Conservation (phyloP, 2,329 filamentous ascomycete genomes). For the Clarireedia sp. region DNA sequence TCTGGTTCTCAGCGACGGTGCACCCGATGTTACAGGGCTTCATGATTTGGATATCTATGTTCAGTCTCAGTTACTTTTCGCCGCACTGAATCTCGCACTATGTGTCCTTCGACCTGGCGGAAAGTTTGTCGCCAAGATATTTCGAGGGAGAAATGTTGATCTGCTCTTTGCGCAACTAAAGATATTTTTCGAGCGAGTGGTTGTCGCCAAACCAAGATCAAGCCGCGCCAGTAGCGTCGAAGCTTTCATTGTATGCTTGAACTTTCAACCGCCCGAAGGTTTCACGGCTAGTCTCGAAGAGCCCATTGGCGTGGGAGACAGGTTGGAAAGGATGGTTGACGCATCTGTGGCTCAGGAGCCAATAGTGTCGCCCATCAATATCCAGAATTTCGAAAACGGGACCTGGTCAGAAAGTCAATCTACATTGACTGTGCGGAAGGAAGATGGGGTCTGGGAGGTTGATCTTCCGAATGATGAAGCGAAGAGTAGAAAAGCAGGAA, state of each 20-base stretch:
- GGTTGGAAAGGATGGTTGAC: slow-evolving; percentile 43
- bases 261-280: slow-evolving; percentile 71
- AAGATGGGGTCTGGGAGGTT: slow-evolving; percentile 23
- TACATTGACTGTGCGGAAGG: slow-evolving; percentile 7
- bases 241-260: slow-evolving; percentile 90
- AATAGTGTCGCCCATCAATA: slow-evolving; percentile 34
- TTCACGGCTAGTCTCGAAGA: slow-evolving; percentile 70
- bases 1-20: slow-evolving; percentile 89
- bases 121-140: slow-evolving; percentile 97
- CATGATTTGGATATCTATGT: slow-evolving; percentile 98
- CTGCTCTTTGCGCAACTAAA: slow-evolving; percentile 89
- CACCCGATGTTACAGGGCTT: slow-evolving; percentile 90
- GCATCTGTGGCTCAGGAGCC: slow-evolving; percentile 36
- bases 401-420: slow-evolving; percentile 33
- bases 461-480: slow-evolving; percentile 23
- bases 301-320: slow-evolving; percentile 59
- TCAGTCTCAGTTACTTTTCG: slow-evolving; percentile 89
- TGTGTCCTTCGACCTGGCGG: slow-evolving; percentile 89
- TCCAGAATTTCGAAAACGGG: slow-evolving; percentile 39
- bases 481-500: slow-evolving; percentile 40
- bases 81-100: slow-evolving; percentile 84
- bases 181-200: slow-evolving; percentile 78
- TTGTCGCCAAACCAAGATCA: slow-evolving; percentile 87
- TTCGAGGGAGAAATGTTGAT: slow-evolving; percentile 90
- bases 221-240: slow-evolving; percentile 95